A percentile compares a stretch with the other conserved stretches of the same genome.
These are phyloP conservation scores for Geranium rotundifolium DNA, from an alignment of 345 rosid genomes.

Conservation along the genomic window DNA sequence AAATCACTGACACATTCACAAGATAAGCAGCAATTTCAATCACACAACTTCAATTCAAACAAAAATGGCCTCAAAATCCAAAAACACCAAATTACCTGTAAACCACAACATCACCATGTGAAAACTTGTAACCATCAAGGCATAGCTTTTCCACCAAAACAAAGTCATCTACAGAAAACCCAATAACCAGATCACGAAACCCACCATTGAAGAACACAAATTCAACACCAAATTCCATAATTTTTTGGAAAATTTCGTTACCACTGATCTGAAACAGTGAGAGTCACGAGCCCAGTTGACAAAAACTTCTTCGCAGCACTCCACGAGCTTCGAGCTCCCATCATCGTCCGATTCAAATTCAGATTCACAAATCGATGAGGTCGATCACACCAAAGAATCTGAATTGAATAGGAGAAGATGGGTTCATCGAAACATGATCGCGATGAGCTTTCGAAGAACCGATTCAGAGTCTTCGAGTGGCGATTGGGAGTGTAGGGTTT, in stretches of 20 bases:
- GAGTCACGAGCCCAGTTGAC: slow-evolving; percentile 44
- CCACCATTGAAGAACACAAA: not conserved
- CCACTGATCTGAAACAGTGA: slow-evolving; percentile 47
- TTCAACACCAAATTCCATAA: not conserved
- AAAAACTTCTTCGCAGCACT: slow-evolving; percentile 35
- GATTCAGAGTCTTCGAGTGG: not conserved
- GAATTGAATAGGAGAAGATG: not conserved
- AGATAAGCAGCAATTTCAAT: not conserved
- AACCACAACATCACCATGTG: slow-evolving; percentile 68
- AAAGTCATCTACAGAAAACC: slow-evolving; percentile 53
- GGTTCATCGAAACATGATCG: not conserved
- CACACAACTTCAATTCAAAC: not conserved
- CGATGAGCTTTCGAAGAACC: not conserved
- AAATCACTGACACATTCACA: not conserved
- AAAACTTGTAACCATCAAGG: slow-evolving; percentile 61
- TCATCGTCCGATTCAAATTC: slow-evolving; percentile 2
- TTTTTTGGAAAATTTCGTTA: not conserved
- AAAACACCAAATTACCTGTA: slow-evolving; percentile 38
- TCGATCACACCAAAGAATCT: too few relatives aligned
- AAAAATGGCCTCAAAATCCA: not conserved
- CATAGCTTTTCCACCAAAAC: slow-evolving; percentile 74
- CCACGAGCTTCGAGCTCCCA: slow-evolving; percentile 46
- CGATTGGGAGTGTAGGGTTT: not conserved
- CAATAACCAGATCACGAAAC: slow-evolving; percentile 3
- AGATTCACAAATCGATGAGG: too few relatives aligned